Percentiles rank a stretch among this genome's conserved stretches.
Evolutionary conservation across 257 asterid species (phyloP).

Genomic region (Forsythia suspensa): DNA sequence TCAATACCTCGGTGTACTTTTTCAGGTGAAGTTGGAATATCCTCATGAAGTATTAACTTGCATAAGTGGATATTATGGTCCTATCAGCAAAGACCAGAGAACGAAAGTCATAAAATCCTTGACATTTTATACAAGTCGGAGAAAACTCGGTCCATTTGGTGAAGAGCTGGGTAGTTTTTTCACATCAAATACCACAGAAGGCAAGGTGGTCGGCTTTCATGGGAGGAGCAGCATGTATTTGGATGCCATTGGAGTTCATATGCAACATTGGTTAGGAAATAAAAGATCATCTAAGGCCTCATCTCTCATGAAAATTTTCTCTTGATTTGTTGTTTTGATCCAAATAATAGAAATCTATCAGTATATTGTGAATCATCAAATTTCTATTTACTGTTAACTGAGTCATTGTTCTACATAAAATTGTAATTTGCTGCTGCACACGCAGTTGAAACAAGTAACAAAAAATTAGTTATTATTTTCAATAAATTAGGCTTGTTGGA

Average conservation of each 20-base stretch:
- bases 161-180: conserved; percentile 67
- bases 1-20: neutral
- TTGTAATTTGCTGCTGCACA: neutral
- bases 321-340: conserved; percentile 17
- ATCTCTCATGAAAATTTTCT: conserved; percentile 49
- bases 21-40: conserved; percentile 66
- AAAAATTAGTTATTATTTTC: neutral
- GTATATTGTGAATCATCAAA: neutral
- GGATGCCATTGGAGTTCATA: conserved; percentile 87
- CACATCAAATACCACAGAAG: conserved; percentile 68
- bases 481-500: neutral
- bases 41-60: conserved; percentile 73
- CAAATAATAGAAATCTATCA: neutral
- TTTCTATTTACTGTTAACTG: neutral
- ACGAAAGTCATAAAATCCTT: conserved; percentile 56
- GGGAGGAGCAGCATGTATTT: conserved; percentile 73
- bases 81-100: conserved; percentile 45
- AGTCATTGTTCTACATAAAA: neutral
- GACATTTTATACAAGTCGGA: conserved; percentile 60
- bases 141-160: conserved; percentile 68
- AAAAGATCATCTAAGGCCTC: conserved; percentile 44
- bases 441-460: neutral
- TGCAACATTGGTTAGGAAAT: conserved; percentile 89
- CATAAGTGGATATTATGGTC: conserved; percentile 67
- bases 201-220: conserved; percentile 85